phyloP scores from a whole-genome alignment of 176 grass and related monocot genomes.

The Zea mays region Zm-B73-REFERENCE-NAM-5.0 NC_050100.1:214938501-214939000 shows the following conservation, averaged over 20 bases:
- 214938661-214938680: too few relatives aligned
- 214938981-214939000: conserved; percentile 45
- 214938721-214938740: conserved; percentile 1
- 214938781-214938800: neutral
- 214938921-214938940: conserved; percentile 85
- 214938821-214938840: neutral
- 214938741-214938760: neutral
- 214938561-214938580: too few relatives aligned
- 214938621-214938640: too few relatives aligned
- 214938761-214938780: neutral
- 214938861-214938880: conserved; percentile 37
- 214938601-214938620: too few relatives aligned
- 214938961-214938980: conserved; percentile 90
- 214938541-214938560: too few relatives aligned
- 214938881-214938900: neutral
- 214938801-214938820: conserved; percentile 6
- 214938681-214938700: neutral
- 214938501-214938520: too few relatives aligned
- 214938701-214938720: neutral
- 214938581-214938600: too few relatives aligned
- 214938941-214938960: conserved; percentile 90
- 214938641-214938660: too few relatives aligned
- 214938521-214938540: too few relatives aligned
- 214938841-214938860: conserved; percentile 13
- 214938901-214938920: conserved; percentile 66